Evolutionary conservation across 805 yeast species (phyloP).

Genomic region (Schizosaccharomyces osmophilus): DNA sequence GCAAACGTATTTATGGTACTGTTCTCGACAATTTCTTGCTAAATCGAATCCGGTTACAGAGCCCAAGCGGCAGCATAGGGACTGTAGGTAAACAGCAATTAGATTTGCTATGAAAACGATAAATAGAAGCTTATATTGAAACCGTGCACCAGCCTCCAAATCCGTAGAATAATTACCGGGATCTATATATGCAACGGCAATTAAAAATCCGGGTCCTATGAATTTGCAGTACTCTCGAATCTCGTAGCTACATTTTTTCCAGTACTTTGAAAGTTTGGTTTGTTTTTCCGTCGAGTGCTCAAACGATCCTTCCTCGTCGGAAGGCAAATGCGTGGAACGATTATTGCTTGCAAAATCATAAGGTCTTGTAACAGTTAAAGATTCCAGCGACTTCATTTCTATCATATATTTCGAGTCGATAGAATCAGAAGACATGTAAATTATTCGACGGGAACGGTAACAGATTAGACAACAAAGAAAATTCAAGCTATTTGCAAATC

Average conservation of each 20-base stretch:
- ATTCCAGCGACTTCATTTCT: no score
- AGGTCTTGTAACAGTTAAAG: no score
- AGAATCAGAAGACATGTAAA: no score
- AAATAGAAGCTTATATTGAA: slow-evolving; percentile 53
- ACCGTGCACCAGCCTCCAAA: slow-evolving; percentile 79
- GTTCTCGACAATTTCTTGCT: slow-evolving; percentile 64
- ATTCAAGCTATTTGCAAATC: no score
- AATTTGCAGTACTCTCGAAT: slow-evolving; percentile 2
- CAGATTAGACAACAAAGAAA: no score
- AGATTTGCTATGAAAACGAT: slow-evolving; percentile 57
- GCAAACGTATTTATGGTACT: slow-evolving; percentile 32
- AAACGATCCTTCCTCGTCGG: not conserved
- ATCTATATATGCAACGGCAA: slow-evolving; percentile 85
- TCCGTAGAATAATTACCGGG: slow-evolving; percentile 95
- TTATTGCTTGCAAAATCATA: not conserved
- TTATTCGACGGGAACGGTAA: no score
- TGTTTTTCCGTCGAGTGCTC: not conserved
- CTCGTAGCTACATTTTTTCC: not conserved
- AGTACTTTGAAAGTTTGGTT: not conserved
- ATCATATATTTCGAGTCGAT: no score
- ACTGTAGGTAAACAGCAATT: slow-evolving; percentile 69
- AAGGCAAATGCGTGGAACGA: not conserved
- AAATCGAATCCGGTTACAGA: slow-evolving; percentile 83
- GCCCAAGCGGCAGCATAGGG: slow-evolving; percentile 67
- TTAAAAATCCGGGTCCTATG: slow-evolving; percentile 38